These are phyloP conservation scores for Falciphora oryzae DNA, from an alignment of 2,329 filamentous ascomycete genomes.

Conservation along the genomic window DNA sequence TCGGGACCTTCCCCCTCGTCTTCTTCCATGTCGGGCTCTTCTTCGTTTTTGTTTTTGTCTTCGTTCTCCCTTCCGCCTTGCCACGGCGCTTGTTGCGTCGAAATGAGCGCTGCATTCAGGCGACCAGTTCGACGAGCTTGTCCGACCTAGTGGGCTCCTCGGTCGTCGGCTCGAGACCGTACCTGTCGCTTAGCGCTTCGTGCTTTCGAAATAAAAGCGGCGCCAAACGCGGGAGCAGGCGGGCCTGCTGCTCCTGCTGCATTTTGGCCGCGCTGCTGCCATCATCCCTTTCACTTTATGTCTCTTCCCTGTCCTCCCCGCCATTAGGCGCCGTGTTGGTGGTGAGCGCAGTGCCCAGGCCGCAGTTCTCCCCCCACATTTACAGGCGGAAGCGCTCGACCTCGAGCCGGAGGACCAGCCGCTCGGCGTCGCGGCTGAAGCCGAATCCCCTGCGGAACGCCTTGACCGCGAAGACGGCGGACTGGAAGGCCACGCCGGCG, in stretches of 20 bases:
- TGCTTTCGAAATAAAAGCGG: slow-evolving; percentile 12
- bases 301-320: too few relatives aligned
- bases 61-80: neutral
- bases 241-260: neutral
- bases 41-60: neutral
- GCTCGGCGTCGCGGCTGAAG: slow-evolving; percentile 14
- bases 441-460: slow-evolving; percentile 13
- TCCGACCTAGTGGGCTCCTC: slow-evolving; percentile 14
- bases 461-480: slow-evolving; percentile 13
- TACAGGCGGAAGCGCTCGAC: slow-evolving; percentile 15
- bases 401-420: slow-evolving; percentile 13
- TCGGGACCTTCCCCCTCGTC: neutral
- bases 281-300: too few relatives aligned
- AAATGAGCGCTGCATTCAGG: slow-evolving; percentile 14
- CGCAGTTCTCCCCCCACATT: slow-evolving; percentile 15
- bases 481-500: slow-evolving; percentile 8
- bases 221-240: slow-evolving; percentile 9
- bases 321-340: neutral
- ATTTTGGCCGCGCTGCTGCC: too few relatives aligned
- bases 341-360: slow-evolving; percentile 7
- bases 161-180: slow-evolving; percentile 12
- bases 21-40: neutral
- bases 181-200: slow-evolving; percentile 10
- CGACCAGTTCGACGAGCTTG: slow-evolving; percentile 10
- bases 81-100: neutral